Base-by-base conservation (phyloP, 148 eudicot species). In the Tetragonia tetragonoides region DNA sequence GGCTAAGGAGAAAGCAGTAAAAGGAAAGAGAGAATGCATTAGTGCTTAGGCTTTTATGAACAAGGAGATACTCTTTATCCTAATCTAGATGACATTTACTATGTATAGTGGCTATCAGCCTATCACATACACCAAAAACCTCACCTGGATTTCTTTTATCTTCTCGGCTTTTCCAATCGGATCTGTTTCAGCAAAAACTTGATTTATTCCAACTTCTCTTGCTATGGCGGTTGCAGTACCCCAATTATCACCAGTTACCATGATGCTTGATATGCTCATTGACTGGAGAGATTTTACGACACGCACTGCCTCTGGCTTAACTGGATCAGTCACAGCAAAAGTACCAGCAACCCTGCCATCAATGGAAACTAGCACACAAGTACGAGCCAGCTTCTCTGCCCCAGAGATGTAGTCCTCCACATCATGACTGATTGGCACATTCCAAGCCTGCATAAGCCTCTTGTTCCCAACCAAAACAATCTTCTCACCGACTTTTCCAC, bases 181-280 rank as follows among this genome's bases (percentile, higher is more conserved):
- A 78, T 90, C 97, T 38, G 93, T 91, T 84, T 95, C 99, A 66
- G 99, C 99, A 87, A 86, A 90, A 79, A 95, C 93, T 79, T 84
- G 81, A 66, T 76, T 59, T 23, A 95, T 93, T 61, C 97, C 97
- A 78, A 91, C 97, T 82, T 91, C 92, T 77, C 73, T 87, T 17
- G 88, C 99, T 78, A 95, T 88, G 65, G 97, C 97, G 53, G 71
- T 83, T 69, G 99, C 99, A 68, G 97, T 95, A 40, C 97, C 91
- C 97, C 93, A 91, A 78, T 95, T 95, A 86, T 95, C 99, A 79
- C 99, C 99, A 46, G 97, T 95, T 66, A 95, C 92, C 96, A 95
- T 93, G 84, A 95, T 91, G 88, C 97, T 90, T 15, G 87, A 67
- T 82, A 95, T 90, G 79, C 66, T 79, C 97, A 95, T 93, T 24